phyloP scores from a whole-genome alignment of 2,329 filamentous ascomycete species.

The Penicillium sp. region DNA sequence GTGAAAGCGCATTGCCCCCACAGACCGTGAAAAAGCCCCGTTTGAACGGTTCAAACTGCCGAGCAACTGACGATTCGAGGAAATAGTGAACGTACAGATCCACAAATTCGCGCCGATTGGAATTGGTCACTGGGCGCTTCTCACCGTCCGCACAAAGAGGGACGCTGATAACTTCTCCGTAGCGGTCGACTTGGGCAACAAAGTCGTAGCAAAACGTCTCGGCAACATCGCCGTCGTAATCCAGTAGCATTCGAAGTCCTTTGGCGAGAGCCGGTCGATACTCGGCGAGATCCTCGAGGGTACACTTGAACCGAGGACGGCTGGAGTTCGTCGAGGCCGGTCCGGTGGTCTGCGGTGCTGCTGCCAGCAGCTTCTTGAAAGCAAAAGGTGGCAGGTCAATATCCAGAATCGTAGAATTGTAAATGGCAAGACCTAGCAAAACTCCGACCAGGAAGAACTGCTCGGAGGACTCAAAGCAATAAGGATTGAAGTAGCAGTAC shows the following conservation, averaged over 20 bases:
- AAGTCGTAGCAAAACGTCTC: constrained; percentile 77
- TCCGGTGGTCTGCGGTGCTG: constrained; percentile 60
- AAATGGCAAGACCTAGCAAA: constrained; percentile 81
- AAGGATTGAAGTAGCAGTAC: constrained; percentile 89
- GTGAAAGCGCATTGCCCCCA: constrained; percentile 76
- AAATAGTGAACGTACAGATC: constrained; percentile 76
- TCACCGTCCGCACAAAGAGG: constrained; percentile 72
- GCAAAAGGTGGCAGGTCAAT: constrained; percentile 82
- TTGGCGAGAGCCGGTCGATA: constrained; percentile 70
- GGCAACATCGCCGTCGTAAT: constrained; percentile 80
- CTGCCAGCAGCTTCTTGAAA: constrained; percentile 78
- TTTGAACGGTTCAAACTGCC: constrained; percentile 91
- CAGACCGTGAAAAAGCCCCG: constrained; percentile 90
- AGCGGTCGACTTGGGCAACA: constrained; percentile 68
- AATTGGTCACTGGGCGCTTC: constrained; percentile 70
- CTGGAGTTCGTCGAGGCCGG: constrained; percentile 51
- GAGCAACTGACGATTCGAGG: constrained; percentile 68
- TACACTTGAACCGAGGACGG: constrained; percentile 61
- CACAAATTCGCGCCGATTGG: constrained; percentile 79
- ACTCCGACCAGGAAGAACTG: constrained; percentile 89
- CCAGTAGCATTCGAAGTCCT: constrained; percentile 69
- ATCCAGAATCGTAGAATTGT: constrained; percentile 90
- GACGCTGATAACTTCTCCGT: constrained; percentile 61
- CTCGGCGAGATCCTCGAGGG: constrained; percentile 75
- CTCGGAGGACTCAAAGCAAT: constrained; percentile 83